These are phyloP conservation scores for Nitzschia sp. DNA, from an alignment of 108 stramenopile genomes.

Conservation along the genomic window DNA sequence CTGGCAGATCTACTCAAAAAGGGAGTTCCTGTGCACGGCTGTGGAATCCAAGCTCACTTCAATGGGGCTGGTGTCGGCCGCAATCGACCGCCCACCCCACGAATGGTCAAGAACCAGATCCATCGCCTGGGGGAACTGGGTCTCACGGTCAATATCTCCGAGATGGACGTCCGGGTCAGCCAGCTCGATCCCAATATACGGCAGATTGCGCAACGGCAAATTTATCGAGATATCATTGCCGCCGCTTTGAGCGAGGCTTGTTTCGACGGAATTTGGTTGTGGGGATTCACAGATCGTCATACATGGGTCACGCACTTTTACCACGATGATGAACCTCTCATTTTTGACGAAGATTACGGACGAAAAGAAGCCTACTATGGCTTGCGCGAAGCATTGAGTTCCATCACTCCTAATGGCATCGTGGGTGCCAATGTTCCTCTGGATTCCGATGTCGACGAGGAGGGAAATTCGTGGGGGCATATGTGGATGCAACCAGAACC, in stretches of 20 bases:
- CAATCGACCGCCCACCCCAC: slow-evolving; percentile 81
- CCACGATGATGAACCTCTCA: slow-evolving; percentile 75
- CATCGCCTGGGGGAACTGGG: slow-evolving; percentile 86
- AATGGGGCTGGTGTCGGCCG: slow-evolving; percentile 76
- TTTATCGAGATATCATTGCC: slow-evolving; percentile 83
- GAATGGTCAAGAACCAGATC: slow-evolving; percentile 88
- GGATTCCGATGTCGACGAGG: slow-evolving; percentile 46
- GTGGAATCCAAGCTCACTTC: slow-evolving; percentile 91
- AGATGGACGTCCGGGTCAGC: slow-evolving; percentile 91
- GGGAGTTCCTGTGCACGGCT: slow-evolving; percentile 85
- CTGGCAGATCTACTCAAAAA: slow-evolving; percentile 66
- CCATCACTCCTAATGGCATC: slow-evolving; percentile 57
- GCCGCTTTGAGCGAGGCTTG: slow-evolving; percentile 87
- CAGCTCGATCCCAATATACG: slow-evolving; percentile 48
- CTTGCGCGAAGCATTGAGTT: slow-evolving; percentile 62
- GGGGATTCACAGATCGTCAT: slow-evolving; percentile 91
- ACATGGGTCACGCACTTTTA: slow-evolving; percentile 91
- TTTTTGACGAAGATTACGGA: slow-evolving; percentile 77
- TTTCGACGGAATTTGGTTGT: slow-evolving; percentile 88
- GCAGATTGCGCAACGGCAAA: slow-evolving; percentile 67
- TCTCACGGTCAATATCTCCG: slow-evolving; percentile 88
- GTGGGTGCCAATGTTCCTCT: slow-evolving; percentile 57
- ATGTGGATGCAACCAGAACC: slow-evolving; percentile 75
- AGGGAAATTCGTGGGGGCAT: slow-evolving; percentile 74
- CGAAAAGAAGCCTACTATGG: slow-evolving; percentile 69